Base-by-base conservation (phyloP, 2,329 filamentous ascomycete species). In the Aspergillus sergii region DNA sequence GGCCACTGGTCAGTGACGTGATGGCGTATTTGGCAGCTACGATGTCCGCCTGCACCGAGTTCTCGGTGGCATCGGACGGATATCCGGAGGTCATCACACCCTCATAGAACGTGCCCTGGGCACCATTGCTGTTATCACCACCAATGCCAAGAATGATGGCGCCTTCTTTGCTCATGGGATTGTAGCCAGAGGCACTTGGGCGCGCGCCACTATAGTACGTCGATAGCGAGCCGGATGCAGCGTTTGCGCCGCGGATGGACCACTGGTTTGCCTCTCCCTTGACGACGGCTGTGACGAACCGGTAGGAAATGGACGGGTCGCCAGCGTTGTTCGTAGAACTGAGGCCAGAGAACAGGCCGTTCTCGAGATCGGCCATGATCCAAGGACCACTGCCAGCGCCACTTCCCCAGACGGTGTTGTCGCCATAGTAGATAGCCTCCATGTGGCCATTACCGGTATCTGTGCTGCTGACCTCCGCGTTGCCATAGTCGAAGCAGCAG, bases 321-420 rank as follows among this genome's bases (percentile, higher is more conserved):
- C 62, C 81, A 1, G 81, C 56, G 71, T 89, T 89, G 59, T 83
- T 73, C 1, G 69, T 72, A 2, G 80, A 30, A 62, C 72, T 81
- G 0, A 58, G 11, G 16, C 87, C 88, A 0, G 87, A 88, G 77
- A 89, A 90, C 2, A 91, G 76, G 4, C 86, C 86, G 65, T 90
- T 89, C 72, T 91, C 88, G 0, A 91, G 82, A 74, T 91, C 88
- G 0, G 87, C 88, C 87, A 90, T 89, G 68, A 90, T 72, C 88
- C 88, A 90, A 0, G 88, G 88, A 0, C 88, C 88, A 50, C 68
- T 81, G 51, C 87, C 88, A 4, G 84, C 61, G 10, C 88, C 88
- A 9, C 73, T 75, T 21, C 88, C 88, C 85, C 86, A 89, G 66
- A 63, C 63, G 0, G 79, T 86, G 72, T 71, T 83, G 72, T 79